Base-by-base conservation (phyloP, 331 rosid genomes). In the Pyrus hybrid region DNA sequence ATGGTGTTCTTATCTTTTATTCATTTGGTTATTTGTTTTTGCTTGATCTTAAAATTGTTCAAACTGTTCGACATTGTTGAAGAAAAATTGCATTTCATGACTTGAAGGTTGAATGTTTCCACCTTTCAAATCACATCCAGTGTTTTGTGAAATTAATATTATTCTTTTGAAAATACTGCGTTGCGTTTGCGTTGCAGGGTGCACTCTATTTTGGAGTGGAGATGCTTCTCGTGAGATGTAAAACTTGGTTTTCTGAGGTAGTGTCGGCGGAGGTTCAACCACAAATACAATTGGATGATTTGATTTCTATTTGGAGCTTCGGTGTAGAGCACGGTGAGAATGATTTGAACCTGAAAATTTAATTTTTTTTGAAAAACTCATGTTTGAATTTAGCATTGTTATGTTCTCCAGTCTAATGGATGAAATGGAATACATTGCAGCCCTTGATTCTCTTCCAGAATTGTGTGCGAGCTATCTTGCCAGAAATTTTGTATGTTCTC, bases 181-280 rank as follows among this genome's bases (percentile, higher is more conserved):
- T 75, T 76, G 61, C 49, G 62, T 61, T 76, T 70, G 37, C 83
- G 88, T 76, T 70, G 49, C 83, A 92, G 97, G 88, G 90, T 79
- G 91, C 97, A 1, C 89, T 92, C 69, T 92, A 87, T 87, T 92
- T 92, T 85, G 93, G 97, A 70, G 92, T 92, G 66, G 90, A 87
- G 74, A 68, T 79, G 61, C 91, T 92, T 75, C 78, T 92, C 67
- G 78, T 69, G 29, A 85, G 78, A 82, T 92, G 96, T 78, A 85
- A 78, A 78, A 77, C 77, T 26, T 92, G 96, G 97, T 76, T 92
- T 83, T 81, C 82, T 74, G 83, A 84, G 80, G 87, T 71, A 25
- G 79, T 76, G 60, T 81, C 87, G 12, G 77, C 81, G 13, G 65
- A 76, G 32, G 79, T 49, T 68, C 63, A 82, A 41, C 62, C 80